Conservation (phyloP, 163 green algal species). For the Chloroidium sp. region DNA sequence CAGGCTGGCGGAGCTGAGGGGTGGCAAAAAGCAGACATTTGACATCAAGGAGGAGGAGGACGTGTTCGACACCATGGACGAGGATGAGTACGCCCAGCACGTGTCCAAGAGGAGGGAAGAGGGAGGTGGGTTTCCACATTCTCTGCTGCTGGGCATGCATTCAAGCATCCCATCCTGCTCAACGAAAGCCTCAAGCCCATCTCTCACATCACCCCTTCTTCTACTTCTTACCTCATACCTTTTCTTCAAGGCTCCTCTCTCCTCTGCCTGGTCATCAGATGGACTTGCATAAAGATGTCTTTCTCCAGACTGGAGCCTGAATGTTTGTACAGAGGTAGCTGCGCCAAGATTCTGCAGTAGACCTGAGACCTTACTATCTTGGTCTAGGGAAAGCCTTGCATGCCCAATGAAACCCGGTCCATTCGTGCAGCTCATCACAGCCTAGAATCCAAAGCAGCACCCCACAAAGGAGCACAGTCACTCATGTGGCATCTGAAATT, state of each 20-base stretch:
- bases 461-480: neutral
- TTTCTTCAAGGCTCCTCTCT: too few species aligned
- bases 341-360: neutral
- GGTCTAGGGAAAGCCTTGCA: neutral
- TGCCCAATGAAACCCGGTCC: neutral
- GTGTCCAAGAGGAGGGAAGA: slow-evolving; percentile 74
- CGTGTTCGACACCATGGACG: slow-evolving; percentile 85
- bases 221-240: too few species aligned
- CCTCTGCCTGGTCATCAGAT: too few species aligned
- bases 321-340: too few species aligned
- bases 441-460: neutral
- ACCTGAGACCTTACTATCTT: neutral
- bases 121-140: slow-evolving; percentile 39
- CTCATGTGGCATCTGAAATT: neutral
- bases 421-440: neutral
- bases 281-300: neutral
- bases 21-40: slow-evolving; percentile 23
- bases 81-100: slow-evolving; percentile 79
- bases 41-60: slow-evolving; percentile 55
- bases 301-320: neutral
- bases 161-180: too few species aligned
- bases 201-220: too few species aligned
- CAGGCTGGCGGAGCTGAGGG: neutral
- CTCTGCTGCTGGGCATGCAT: too few species aligned
- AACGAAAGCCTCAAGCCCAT: neutral